A percentile compares a stretch with the other conserved stretches of the same genome.
phyloP scores from a whole-genome alignment of 495 filamentous ascomycete genomes.

The Lasiosphaeriaceae sp. region DNA sequence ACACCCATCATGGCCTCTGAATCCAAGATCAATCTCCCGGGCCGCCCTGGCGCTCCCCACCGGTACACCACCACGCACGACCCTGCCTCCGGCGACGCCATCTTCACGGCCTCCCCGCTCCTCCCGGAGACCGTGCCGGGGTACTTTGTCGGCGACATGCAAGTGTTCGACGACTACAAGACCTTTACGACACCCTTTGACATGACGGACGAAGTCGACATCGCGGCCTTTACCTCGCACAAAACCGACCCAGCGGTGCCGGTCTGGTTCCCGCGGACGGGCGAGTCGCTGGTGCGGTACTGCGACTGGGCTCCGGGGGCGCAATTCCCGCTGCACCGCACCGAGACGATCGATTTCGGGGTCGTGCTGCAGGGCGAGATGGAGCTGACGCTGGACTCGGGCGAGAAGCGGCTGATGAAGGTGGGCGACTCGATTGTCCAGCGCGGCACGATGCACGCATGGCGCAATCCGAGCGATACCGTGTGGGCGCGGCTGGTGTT shows the following conservation, averaged over 20 bases:
- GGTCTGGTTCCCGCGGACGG: slow-evolving; percentile 29
- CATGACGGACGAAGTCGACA: slow-evolving; percentile 34
- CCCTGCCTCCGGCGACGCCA: slow-evolving; percentile 32
- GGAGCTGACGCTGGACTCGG: slow-evolving; percentile 52
- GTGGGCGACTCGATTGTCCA: slow-evolving; percentile 55
- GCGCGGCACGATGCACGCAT: slow-evolving; percentile 58
- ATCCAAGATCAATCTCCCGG: not conserved
- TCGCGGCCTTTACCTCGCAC: slow-evolving; percentile 28
- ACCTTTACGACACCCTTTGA: slow-evolving; percentile 29
- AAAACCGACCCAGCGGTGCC: slow-evolving; percentile 22
- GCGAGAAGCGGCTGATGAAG: slow-evolving; percentile 49
- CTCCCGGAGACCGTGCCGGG: slow-evolving; percentile 34
- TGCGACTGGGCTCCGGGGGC: slow-evolving; percentile 48
- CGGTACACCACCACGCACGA: slow-evolving; percentile 45
- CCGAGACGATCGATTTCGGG: slow-evolving; percentile 62
- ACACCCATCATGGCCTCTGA: not conserved
- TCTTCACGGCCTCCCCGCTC: slow-evolving; percentile 36
- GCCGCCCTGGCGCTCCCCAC: slow-evolving; percentile 24
- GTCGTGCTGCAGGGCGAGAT: slow-evolving; percentile 61
- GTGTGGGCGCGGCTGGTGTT: slow-evolving; percentile 55
- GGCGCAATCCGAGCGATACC: slow-evolving; percentile 52
- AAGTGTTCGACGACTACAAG: slow-evolving; percentile 38
- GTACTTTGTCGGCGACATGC: slow-evolving; percentile 32
- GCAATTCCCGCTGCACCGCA: slow-evolving; percentile 53
- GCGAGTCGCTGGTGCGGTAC: slow-evolving; percentile 44